Percentiles rank a stretch among this genome's conserved stretches.
These are phyloP conservation scores for Cladophialophora exuberans DNA, from an alignment of 2,329 filamentous ascomycete genomes.

Conservation along the genomic window DNA sequence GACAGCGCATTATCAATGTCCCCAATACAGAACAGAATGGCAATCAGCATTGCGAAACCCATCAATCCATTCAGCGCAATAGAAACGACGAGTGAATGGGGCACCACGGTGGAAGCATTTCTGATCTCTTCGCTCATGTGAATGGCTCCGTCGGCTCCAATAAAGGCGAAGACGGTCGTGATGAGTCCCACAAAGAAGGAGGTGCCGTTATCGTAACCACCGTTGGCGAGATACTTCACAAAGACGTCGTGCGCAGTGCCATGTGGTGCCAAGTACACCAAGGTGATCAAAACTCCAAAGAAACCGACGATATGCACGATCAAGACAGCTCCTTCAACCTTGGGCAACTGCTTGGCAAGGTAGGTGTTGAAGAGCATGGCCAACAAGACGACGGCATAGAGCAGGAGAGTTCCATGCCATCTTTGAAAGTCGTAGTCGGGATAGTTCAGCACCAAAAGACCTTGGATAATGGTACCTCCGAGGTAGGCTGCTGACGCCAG, in stretches of 20 bases:
- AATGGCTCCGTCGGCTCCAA: constrained; percentile 43
- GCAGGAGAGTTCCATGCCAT: constrained; percentile 56
- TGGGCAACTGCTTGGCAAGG: constrained; percentile 37
- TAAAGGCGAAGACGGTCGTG: constrained; percentile 42
- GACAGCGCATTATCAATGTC: constrained; percentile 37
- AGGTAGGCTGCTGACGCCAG: constrained; percentile 48
- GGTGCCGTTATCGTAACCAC: constrained; percentile 36
- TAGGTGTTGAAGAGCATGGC: constrained; percentile 57
- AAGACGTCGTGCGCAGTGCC: constrained; percentile 43
- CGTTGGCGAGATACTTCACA: constrained; percentile 43
- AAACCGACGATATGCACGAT: constrained; percentile 34
- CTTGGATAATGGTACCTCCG: constrained; percentile 50
- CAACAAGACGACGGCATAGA: constrained; percentile 52
- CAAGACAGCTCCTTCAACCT: constrained; percentile 25
- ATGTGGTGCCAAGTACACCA: constrained; percentile 46
- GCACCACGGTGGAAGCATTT: constrained; percentile 42
- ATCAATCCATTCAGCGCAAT: constrained; percentile 42
- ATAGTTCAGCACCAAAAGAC: constrained; percentile 46
- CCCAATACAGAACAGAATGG: constrained; percentile 44
- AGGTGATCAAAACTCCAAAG: constrained; percentile 43
- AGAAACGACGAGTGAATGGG: constrained; percentile 42
- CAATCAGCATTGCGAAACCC: constrained; percentile 43
- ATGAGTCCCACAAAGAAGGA: constrained; percentile 41
- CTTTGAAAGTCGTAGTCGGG: constrained; percentile 43
- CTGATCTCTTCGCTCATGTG: constrained; percentile 47